Base-by-base conservation (phyloP, 2,329 filamentous ascomycete genomes). In the Ophiostoma sp. region DNA sequence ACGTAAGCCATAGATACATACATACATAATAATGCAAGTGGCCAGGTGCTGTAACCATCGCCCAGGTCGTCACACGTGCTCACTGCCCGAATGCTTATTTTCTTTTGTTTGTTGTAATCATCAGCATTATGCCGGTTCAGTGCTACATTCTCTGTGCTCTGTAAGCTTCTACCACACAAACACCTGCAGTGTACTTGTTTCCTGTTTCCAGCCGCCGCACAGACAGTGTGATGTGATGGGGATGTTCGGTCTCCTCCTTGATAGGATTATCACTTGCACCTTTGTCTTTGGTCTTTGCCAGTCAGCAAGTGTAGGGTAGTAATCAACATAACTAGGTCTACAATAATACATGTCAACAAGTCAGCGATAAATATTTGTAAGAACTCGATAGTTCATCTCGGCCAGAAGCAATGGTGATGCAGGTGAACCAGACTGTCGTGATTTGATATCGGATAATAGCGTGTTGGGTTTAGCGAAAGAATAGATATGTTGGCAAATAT, bases 171-270 rank as follows among this genome's bases (percentile, higher is more conserved):
- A 39, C 11, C 36, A 39, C 36, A 39, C 36, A 39, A 8, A 39
- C 4, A 10, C 11, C 8, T 31, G 27, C 27, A 31, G 27, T 31
- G 27, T 31, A 31, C 27, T 31, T 31, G 27, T 44, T 44, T 13
- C 52, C 13, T 13, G 52, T 57, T 23, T 23, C 52, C 52, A 31
- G n/a, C n/a, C 52, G 4, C 52, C 52, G 52, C 52, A 57, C 52
- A 57, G 52, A 57, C 52, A 57, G n/a, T 57, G 52, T 57, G 52
- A 13, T 57, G n/a, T 57, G 52, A n/a, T 48, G 20, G 44, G 17
- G 20, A 48, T 48, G 1, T 5, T 48, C 44, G 44, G 44, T 0
- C 44, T 48, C 17, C 44, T 48, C 20, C 44, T 6, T 6, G 17
- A 48, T n/a, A 7, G 11, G 44, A 48, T n/a, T 48, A 48, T n/a